phyloP scores from a whole-genome alignment of 345 rosid species.

The Garcia nutans region DNA sequence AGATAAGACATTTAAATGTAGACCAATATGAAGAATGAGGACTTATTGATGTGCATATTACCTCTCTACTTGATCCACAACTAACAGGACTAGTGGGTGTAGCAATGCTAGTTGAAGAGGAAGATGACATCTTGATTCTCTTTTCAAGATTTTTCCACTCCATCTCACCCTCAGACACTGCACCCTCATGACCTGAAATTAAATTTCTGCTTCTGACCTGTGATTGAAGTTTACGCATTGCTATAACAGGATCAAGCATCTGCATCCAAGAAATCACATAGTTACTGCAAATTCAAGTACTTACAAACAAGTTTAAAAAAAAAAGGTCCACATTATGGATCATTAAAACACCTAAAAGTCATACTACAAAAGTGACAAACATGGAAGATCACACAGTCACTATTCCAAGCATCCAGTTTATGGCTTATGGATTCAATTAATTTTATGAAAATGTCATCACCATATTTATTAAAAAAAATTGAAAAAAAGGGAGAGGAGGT shows the following conservation, averaged over 20 bases:
- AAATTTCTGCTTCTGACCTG: conserved; percentile 29
- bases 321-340: background rate
- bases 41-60: background rate
- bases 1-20: background rate
- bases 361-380: background rate
- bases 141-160: conserved; percentile 16
- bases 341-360: background rate
- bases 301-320: background rate
- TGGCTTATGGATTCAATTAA: background rate
- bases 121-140: conserved; percentile 33
- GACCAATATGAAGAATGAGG: background rate
- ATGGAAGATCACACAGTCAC: background rate
- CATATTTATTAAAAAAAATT: too few species aligned
- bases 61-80: conserved; percentile 33
- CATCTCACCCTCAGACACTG: conserved; percentile 19
- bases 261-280: conserved; percentile 24
- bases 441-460: background rate
- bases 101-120: conserved; percentile 23
- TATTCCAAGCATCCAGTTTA: background rate
- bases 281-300: conserved; percentile 1
- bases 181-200: conserved; percentile 8
- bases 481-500: too few species aligned
- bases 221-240: conserved; percentile 31
- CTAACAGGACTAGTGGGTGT: conserved; percentile 21
- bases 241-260: conserved; percentile 49